phyloP scores from a whole-genome alignment of 2,329 filamentous ascomycete genomes.

The Gnomoniopsis smithogilvyi region DNA sequence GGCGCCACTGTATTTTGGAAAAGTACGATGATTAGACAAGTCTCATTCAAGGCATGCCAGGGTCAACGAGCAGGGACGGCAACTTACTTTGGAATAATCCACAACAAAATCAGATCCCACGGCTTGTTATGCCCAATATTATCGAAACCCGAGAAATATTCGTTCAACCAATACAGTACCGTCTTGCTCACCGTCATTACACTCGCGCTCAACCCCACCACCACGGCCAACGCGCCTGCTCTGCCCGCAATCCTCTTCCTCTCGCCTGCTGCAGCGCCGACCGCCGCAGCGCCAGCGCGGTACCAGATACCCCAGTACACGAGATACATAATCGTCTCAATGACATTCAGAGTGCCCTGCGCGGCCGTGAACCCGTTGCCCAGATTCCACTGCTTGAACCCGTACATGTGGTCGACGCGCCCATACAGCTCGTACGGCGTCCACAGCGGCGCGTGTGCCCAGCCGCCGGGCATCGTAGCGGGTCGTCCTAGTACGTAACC shows the following conservation, averaged over 20 bases:
- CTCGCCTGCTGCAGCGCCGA: slow-evolving; percentile 22
- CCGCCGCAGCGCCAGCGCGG: slow-evolving; percentile 20
- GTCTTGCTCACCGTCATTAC: slow-evolving; percentile 63
- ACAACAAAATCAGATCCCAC: slow-evolving; percentile 44
- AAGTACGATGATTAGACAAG: neutral
- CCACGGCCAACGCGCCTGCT: slow-evolving; percentile 39
- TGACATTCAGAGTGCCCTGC: slow-evolving; percentile 52
- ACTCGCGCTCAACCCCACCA: slow-evolving; percentile 50
- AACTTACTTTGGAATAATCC: slow-evolving; percentile 58
- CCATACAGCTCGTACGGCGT: slow-evolving; percentile 79
- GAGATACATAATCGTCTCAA: slow-evolving; percentile 35
- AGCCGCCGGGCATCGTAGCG: slow-evolving; percentile 75
- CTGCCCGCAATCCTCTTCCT: slow-evolving; percentile 38
- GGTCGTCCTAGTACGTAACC: slow-evolving; percentile 77
- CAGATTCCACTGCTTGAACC: slow-evolving; percentile 66
- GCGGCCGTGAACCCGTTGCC: slow-evolving; percentile 74
- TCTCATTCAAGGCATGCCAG: neutral
- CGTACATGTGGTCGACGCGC: slow-evolving; percentile 76
- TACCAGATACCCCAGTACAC: slow-evolving; percentile 33
- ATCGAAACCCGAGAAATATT: slow-evolving; percentile 52
- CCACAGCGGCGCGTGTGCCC: slow-evolving; percentile 69
- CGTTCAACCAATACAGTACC: slow-evolving; percentile 56
- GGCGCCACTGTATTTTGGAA: slow-evolving; percentile 39
- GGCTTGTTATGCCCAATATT: slow-evolving; percentile 56
- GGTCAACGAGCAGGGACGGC: too few relatives aligned